Evolutionary conservation across 2,329 filamentous ascomycete species (phyloP), one percentile per base, ranked within the genome.

Genomic region (Onygenales sp.): DNA sequence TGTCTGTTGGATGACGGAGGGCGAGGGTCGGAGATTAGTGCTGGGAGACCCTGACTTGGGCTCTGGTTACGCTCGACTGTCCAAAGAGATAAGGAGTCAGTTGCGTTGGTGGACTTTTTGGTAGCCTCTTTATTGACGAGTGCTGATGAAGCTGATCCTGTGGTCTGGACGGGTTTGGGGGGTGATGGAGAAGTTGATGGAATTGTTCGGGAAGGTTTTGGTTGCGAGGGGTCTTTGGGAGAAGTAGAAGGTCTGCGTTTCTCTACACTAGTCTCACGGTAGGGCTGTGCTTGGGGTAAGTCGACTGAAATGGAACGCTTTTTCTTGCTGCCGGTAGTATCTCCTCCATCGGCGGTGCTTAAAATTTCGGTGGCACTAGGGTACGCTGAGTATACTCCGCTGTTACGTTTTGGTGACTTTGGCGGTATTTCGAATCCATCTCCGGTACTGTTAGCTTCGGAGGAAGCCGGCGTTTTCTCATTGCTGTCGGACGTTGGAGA

Each of bases 241-340:
- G 27, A 49, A 39, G 46, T 35, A 4, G 46, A 49, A 7, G 46
- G 35, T 36, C 7, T 41, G 36, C 14, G 31, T 31, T 21, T 38
- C 36, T 27, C 46, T 32, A 7, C 35, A 10, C 46, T 11, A 14
- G 17, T 21, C 7, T 31, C 46, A 41, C 21, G 35, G 6, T 10
- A 8, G n/a, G 31, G 7, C 9, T 49, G 36, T 3, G 6, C 41
- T 31, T 32, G 35, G 35, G 5, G 17, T n/a, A 49, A 32, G 6
- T 51, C 49, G 11, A 44, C 31, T 11, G 49, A 51, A 13, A 44
- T 51, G 8, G 49, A 51, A n/a, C 31, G 49, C 33, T 51, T 43
- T 27, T 51, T 42, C 9, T 32, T 33, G 21, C 39, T 5, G 7
- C 21, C 21, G 7, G 32, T 43, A 7, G 39, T 38, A 11, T 21